These are phyloP conservation scores for Pyracantha coccinea DNA, from an alignment of 331 rosid genomes.

Conservation along the genomic window DNA sequence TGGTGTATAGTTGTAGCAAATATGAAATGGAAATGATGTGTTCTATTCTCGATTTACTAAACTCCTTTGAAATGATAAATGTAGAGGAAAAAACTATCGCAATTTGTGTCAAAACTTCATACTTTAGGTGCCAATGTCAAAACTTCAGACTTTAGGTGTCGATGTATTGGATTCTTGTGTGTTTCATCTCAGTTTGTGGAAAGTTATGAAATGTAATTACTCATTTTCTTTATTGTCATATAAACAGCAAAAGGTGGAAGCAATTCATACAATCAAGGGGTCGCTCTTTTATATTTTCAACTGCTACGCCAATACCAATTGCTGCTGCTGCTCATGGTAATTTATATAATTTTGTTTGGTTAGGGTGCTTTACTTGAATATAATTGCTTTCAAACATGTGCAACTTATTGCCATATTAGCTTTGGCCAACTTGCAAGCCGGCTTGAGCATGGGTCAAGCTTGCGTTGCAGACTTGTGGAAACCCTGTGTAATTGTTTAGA, in stretches of 20 bases:
- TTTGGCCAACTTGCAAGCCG: neutral
- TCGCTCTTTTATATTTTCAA: constrained; percentile 85
- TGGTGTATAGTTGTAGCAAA: neutral
- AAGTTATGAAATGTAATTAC: neutral
- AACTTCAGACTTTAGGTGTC: neutral
- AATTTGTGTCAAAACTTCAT: neutral
- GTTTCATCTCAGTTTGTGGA: neutral
- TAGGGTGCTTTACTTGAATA: constrained; percentile 9
- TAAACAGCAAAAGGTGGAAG: constrained; percentile 81
- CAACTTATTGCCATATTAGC: neutral
- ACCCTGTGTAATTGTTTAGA: neutral
- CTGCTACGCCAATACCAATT: constrained; percentile 75
- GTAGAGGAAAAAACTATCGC: neutral
- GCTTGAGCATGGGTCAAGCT: neutral
- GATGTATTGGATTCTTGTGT: neutral
- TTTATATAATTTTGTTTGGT: neutral
- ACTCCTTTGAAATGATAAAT: neutral
- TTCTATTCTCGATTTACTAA: neutral
- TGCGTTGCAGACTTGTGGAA: neutral
- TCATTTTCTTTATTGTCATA: constrained; percentile 10
- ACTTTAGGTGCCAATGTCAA: too few relatives aligned
- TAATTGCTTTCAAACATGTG: neutral
- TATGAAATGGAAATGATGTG: neutral
- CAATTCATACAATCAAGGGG: constrained; percentile 89
- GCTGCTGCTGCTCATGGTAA: constrained; percentile 89